Percentiles rank a stretch among this genome's conserved stretches.
Evolutionary conservation across 2,329 filamentous ascomycete species (phyloP).

Genomic region (Nothopassalora personata): DNA sequence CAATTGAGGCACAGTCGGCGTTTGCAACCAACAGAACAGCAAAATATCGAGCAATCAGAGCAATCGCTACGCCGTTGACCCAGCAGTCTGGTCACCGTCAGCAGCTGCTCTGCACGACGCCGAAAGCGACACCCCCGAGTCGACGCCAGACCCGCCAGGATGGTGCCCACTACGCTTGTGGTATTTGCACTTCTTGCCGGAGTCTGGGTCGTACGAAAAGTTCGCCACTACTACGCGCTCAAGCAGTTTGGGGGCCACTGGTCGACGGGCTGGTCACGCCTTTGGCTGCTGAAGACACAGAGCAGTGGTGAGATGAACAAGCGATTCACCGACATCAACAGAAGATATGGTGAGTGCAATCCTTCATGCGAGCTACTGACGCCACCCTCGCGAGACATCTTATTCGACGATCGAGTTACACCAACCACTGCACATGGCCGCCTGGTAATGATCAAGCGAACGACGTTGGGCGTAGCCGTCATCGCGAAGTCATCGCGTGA

Average conservation of each 20-base stretch:
- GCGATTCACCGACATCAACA: conserved; percentile 34
- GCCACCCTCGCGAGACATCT: neutral
- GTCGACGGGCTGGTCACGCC: conserved; percentile 34
- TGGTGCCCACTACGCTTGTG: conserved; percentile 22
- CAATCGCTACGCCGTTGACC: conserved; percentile 10
- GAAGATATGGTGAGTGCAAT: conserved; percentile 33
- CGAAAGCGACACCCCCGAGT: conserved; percentile 12
- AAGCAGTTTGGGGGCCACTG: conserved; percentile 36
- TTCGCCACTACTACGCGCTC: conserved; percentile 31
- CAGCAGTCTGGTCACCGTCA: conserved; percentile 14
- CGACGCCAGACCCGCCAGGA: conserved; percentile 15
- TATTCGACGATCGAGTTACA: conserved; percentile 12
- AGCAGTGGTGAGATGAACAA: conserved; percentile 36
- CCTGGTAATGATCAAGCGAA: too few relatives aligned
- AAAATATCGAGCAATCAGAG: neutral
- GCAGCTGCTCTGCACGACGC: conserved; percentile 21
- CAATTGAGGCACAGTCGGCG: conserved; percentile 5
- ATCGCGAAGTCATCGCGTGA: neutral
- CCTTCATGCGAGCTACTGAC: neutral
- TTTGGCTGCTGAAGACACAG: conserved; percentile 36
- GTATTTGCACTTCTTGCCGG: conserved; percentile 23
- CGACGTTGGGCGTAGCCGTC: too few relatives aligned
- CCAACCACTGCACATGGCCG: neutral
- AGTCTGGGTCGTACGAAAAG: conserved; percentile 22
- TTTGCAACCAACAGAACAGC: conserved; percentile 2